Base-by-base conservation (phyloP, 1,139 yeast genomes). In the Candida glucosophila region DNA sequence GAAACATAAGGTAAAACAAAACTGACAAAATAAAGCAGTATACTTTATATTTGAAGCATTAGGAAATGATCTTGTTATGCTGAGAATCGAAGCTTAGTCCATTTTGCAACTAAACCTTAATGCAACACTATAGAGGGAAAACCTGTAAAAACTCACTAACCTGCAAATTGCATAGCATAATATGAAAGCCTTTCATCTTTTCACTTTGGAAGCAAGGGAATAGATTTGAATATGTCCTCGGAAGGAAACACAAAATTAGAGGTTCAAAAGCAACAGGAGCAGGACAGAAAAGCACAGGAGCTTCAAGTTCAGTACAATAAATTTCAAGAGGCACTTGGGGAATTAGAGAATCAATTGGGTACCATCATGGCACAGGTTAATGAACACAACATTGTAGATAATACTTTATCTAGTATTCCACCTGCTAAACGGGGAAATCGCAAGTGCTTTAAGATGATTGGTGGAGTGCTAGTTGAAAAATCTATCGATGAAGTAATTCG, bases 371-470 rank as follows among this genome's bases (percentile, higher is more conserved):
- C 67, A 5, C 66, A 60, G 40, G 38, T 61, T 10, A 64, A 57
- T 37, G 70, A 63, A 35, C 67, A 63, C 37, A 26, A 41, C 18
- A 52, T 63, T 17, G 71, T 63, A 14, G 66, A 53, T 28, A 47
- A 47, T 28, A 52, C 59, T 6, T 43, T 55, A 22, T 43, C 42
- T 11, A 34, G 43, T 12, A 52, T 55, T 18, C 37, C 47, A 28
- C 57, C 55, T 35, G 45, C 51, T 43, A 34, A 67, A 51, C 22
- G 75, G 70, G 26, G 40, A 3, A 73, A 66, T 22, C 70, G 98
- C 33, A 78, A 77, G 44, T 86, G 97, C 44, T 88, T 77, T 57
- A 75, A 94, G 47, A 85, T 90, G 95, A 71, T 90, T 21, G 96
- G 96, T 10, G 94, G 95, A 4, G 95, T 90, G 1, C 63, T 92